Evolutionary conservation across 2,329 filamentous ascomycete species (phyloP), one percentile per base, ranked within the genome.

Genomic region (Rutstroemia sp.): DNA sequence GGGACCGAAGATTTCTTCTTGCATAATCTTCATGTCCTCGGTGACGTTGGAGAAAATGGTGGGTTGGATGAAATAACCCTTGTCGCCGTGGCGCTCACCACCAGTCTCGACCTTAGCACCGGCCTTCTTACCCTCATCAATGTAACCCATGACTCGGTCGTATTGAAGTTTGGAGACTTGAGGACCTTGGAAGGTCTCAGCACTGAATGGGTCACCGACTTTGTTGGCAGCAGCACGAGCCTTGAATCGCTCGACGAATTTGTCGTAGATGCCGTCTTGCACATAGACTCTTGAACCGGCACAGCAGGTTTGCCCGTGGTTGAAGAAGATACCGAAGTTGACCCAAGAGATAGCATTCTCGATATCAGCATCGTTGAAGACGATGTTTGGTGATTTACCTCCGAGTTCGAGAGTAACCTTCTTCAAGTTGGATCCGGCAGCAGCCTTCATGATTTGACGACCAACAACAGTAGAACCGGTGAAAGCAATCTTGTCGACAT

Each of bases 1-100:
- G 41, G 85, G 85, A 58, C 85, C 85, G 71, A 89, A 89, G 71
- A 88, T 87, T 72, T 89, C 85, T 71, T 88, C 84, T 73, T 86
- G 80, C 70, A 85, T 79, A 66, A 88, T 88, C 78, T 84, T 86
- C 84, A 88, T 88, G 71, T 87, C 79, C 61, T 83, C 79, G 48
- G 77, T 81, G 62, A 88, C 85, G 67, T 85, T 80, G 66, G 81
- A 80, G 79, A 88, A 88, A 74, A 88, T 85, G 64, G 85, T 88
- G 8, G 85, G 85, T 73, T 87, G 75, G 69, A 88, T 87, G 77
- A 87, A 88, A 76, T 82, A 88, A 56, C 83, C 83, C 73, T 84
- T 78, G 65, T 79, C 74, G 52, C 84, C 84, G 71, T 82, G 81
- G 67, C 84, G 82, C 67, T 81, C 80, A 68, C 85, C 85, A 64